A percentile compares a stretch with the other conserved stretches of the same genome.
Conservation (phyloP, 2,329 filamentous ascomycete species). For the Sporothrix protearum region DNA sequence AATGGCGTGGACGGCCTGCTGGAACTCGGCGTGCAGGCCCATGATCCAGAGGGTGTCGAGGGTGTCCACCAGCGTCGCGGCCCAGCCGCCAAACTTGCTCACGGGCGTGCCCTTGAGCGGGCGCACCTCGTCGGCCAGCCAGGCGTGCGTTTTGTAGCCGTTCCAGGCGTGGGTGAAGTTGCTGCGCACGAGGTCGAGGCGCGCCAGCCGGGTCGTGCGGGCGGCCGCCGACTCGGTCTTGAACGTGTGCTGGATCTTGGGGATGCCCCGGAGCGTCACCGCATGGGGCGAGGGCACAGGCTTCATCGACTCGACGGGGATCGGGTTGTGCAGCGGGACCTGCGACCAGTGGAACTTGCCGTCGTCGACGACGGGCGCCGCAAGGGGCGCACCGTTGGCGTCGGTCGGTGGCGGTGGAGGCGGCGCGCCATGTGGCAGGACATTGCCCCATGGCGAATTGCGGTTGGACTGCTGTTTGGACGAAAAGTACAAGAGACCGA, state of each 20-base stretch:
- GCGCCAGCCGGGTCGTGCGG: conserved; percentile 38
- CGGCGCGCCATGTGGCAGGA: background rate
- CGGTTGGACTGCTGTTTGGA: background rate
- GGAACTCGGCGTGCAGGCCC: conserved; percentile 62
- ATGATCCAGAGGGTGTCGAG: conserved; percentile 73
- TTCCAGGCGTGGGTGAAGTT: conserved; percentile 56
- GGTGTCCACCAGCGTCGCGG: conserved; percentile 62
- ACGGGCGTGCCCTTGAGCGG: conserved; percentile 55
- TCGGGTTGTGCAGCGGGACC: conserved; percentile 26
- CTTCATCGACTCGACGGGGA: conserved; percentile 22
- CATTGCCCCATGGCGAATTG: conserved; percentile 1
- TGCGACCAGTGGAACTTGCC: conserved; percentile 27
- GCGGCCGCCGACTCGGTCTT: conserved; percentile 37
- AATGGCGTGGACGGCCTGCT: conserved; percentile 57
- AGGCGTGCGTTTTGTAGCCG: conserved; percentile 60
- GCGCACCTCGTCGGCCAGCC: conserved; percentile 60
- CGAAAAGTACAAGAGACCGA: conserved; percentile 24
- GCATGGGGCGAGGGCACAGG: conserved; percentile 19
- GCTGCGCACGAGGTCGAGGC: conserved; percentile 46
- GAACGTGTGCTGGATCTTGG: conserved; percentile 39
- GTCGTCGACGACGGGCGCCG: conserved; percentile 5
- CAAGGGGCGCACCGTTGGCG: background rate
- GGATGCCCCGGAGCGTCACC: conserved; percentile 29
- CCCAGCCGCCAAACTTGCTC: conserved; percentile 54
- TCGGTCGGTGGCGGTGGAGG: background rate